These are phyloP conservation scores for Phytophthora pseudosyringae DNA, from an alignment of 352 stramenopile genomes.

Conservation along the genomic window DNA sequence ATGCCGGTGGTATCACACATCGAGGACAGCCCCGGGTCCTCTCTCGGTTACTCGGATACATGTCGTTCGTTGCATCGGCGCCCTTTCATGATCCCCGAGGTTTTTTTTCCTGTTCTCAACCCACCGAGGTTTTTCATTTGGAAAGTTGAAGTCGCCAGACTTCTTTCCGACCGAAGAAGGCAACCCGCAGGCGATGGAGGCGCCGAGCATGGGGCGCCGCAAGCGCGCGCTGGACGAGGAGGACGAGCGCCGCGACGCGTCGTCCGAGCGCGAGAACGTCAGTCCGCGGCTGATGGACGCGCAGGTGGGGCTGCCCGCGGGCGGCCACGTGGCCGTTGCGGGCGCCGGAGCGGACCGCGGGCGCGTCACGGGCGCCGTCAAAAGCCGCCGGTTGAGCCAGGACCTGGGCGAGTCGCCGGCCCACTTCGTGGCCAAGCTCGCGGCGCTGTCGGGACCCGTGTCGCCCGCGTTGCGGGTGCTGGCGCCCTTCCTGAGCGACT, in stretches of 20 bases:
- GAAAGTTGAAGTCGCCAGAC: not conserved
- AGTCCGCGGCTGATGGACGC: constrained; percentile 25
- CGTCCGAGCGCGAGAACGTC: constrained; percentile 29
- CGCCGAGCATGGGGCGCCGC: constrained; percentile 13
- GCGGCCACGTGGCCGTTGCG: not conserved
- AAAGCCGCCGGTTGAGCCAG: constrained; percentile 34
- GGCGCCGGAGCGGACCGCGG: constrained; percentile 10
- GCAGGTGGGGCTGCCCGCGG: constrained; percentile 17
- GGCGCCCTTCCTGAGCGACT: constrained; percentile 23
- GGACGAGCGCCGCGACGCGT: constrained; percentile 17
- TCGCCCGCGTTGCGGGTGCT: constrained; percentile 17
- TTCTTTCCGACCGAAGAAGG: constrained; percentile 5
- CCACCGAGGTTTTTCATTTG: constrained; percentile 10
- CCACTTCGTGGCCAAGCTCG: constrained; percentile 24
- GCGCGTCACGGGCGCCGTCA: constrained; percentile 31
- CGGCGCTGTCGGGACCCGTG: constrained; percentile 2
- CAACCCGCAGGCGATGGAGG: constrained; percentile 34
- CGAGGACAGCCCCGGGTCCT: not conserved
- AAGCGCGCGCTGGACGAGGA: constrained; percentile 48
- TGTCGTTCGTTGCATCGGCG: not conserved
- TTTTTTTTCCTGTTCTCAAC: constrained; percentile 7
- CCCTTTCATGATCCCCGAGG: constrained; percentile 4
- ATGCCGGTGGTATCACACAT: too few species aligned
- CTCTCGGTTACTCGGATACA: constrained; percentile 1
- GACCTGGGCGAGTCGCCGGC: constrained; percentile 10